Conservation (phyloP, 805 yeast species). For the Starmerella khaoyaiensis region DNA sequence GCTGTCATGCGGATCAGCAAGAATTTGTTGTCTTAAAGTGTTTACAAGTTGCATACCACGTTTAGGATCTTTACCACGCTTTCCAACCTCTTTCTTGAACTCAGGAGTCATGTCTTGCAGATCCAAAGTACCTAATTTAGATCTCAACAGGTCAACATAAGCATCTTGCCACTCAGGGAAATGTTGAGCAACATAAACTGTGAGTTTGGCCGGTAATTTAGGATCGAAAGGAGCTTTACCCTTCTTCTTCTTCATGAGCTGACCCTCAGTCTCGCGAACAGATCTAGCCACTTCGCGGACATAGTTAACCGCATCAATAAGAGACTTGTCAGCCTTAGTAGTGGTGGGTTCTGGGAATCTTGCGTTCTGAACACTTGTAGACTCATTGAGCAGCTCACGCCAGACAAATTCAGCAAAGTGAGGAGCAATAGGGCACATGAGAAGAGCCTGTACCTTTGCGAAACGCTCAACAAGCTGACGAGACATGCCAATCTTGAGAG, state of each 20-base stretch:
- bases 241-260: constrained; percentile 65
- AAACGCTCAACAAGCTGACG: constrained; percentile 66
- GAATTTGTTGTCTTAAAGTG: constrained; percentile 66
- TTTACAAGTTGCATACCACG: constrained; percentile 97
- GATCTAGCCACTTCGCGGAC: constrained; percentile 67
- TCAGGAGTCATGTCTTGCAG: constrained; percentile 28
- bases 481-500: constrained; percentile 50
- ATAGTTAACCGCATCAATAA: constrained; percentile 61
- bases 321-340: too few species aligned
- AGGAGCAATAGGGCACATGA: constrained; percentile 88
- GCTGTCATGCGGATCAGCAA: constrained; percentile 36
- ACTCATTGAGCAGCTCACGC: constrained; percentile 62
- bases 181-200: constrained; percentile 61
- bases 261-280: constrained; percentile 87
- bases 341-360: constrained; percentile 63
- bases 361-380: constrained; percentile 57
- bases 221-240: constrained; percentile 63
- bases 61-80: constrained; percentile 68
- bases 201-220: constrained; percentile 56
- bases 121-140: constrained; percentile 38
- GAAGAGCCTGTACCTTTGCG: constrained; percentile 72
- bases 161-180: constrained; percentile 85
- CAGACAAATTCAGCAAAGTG: constrained; percentile 87
- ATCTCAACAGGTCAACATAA: constrained; percentile 68
- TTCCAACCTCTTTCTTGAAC: constrained; percentile 30